Base-by-base conservation (phyloP, 192 early-diverging fungal genomes). In the Entomortierella chlamydospora region DNA sequence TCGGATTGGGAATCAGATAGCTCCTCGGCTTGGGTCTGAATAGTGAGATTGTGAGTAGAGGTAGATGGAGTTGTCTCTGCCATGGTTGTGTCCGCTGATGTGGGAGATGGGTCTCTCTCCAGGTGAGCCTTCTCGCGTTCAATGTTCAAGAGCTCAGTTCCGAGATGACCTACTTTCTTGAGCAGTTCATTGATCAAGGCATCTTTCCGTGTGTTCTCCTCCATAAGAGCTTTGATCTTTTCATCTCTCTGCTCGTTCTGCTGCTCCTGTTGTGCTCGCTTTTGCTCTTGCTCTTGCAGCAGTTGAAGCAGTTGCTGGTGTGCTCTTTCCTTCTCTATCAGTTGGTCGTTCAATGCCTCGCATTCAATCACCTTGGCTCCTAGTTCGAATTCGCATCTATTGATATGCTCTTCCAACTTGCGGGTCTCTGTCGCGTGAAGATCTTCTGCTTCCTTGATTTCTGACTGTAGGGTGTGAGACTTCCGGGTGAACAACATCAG, bases 151-250 rank as follows among this genome's bases (percentile, higher is more conserved):
- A 79, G 30, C n/a, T 57, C 57, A 5, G 76, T 53, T 11, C 67
- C 61, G 10, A 70, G 68, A 20, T 45, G 37, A 26, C 61, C 68
- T 22, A 65, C 56, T 51, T 79, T 79, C 20, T 58, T 43, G 10
- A 49, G 31, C 57, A 70, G 28, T 30, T 65, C 62, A 8, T 37
- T n/a, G 43, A 79, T 79, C 61, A 59, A 29, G 1, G 5, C 56
- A n/a, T 79, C 76, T 52, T 79, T 70, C 23, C 25, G 55, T 18
- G 13, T 13, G 42, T 79, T 70, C 51, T 70, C 68, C 5, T 52
- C 51, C 52, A 50, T n/a, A 41, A 79, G 45, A 2, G 18, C 5
- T 42, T 54, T 49, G 55, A 70, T 34, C 20, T 51, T 23, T 15
- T 34, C 54, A 11, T 66, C 52, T 54, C 26, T 15, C 22, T 50